Evolutionary conservation across 768 basidiomycete genomes (phyloP).

Genomic region (Tulasnella sp.): DNA sequence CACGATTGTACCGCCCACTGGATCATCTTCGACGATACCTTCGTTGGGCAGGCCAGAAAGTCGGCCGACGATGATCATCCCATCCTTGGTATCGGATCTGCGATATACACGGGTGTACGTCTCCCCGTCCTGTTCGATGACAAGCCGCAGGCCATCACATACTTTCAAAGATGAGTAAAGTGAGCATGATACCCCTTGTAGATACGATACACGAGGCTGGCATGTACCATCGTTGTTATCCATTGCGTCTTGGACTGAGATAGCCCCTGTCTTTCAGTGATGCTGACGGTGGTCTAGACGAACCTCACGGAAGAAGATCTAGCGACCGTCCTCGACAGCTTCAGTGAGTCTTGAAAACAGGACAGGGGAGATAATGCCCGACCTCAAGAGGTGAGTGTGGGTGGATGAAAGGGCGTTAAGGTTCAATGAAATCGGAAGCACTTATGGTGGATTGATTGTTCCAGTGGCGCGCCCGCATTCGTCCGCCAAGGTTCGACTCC

Average conservation of each 20-base stretch:
- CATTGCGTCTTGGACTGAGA: slow-evolving; percentile 2
- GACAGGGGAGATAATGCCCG: too few species aligned
- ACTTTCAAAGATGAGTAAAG: background rate
- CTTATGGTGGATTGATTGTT: too few species aligned
- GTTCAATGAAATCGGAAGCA: too few species aligned
- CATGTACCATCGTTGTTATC: background rate
- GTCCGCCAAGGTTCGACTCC: too few species aligned
- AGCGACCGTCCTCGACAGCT: too few species aligned
- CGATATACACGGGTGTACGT: background rate
- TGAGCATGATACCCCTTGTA: background rate
- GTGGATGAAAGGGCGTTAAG: too few species aligned
- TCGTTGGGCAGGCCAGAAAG: background rate
- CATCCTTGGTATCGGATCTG: slow-evolving; percentile 1
- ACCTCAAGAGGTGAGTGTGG: too few species aligned
- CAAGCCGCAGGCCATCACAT: background rate
- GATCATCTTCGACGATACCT: background rate
- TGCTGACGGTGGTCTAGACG: too few species aligned
- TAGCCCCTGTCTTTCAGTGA: slow-evolving; percentile 1
- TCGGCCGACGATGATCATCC: slow-evolving; percentile 5
- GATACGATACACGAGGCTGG: background rate
- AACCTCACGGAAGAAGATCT: too few species aligned
- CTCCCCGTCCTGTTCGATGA: background rate
- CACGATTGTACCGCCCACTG: background rate
- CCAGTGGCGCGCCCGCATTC: too few species aligned
- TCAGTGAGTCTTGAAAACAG: too few species aligned